These are phyloP conservation scores for Ceratobasidium sp. DNA, from an alignment of 1,284 basidiomycete species.

Conservation along the genomic window DNA sequence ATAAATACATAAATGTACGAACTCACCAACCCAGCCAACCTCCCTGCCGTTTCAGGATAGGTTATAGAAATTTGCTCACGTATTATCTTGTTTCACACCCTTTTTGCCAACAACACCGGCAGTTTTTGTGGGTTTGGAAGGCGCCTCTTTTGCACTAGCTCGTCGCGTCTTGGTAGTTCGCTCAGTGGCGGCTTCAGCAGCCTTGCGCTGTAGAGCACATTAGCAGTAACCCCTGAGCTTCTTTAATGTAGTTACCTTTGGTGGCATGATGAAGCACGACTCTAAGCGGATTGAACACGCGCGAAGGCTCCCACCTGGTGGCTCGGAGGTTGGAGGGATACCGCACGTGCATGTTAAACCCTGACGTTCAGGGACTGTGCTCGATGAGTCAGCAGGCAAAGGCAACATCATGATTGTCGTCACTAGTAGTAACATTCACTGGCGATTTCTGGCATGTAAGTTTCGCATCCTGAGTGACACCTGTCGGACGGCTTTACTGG, in stretches of 20 bases:
- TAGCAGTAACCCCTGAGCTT: background rate
- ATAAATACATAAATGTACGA: background rate
- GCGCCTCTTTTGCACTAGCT: slow-evolving; percentile 31
- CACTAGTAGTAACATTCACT: too few relatives aligned
- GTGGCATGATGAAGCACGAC: slow-evolving; percentile 5
- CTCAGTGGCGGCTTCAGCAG: slow-evolving; percentile 26
- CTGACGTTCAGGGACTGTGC: slow-evolving; percentile 9
- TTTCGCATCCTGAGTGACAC: too few relatives aligned
- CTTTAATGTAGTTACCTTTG: slow-evolving; percentile 3
- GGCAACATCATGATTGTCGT: background rate
- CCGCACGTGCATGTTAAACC: slow-evolving; percentile 6
- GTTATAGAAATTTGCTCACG: slow-evolving; percentile 11
- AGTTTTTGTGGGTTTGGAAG: slow-evolving; percentile 7
- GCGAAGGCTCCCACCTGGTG: background rate
- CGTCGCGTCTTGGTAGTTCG: slow-evolving; percentile 33
- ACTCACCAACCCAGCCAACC: slow-evolving; percentile 5
- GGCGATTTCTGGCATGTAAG: too few relatives aligned
- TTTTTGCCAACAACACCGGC: background rate
- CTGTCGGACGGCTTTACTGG: too few relatives aligned
- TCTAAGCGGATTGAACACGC: background rate
- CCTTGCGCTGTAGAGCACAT: slow-evolving; percentile 23
- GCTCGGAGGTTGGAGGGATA: slow-evolving; percentile 32
- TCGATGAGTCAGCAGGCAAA: slow-evolving; percentile 17
- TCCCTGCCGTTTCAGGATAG: too few relatives aligned
- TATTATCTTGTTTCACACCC: slow-evolving; percentile 32